phyloP scores from a whole-genome alignment of 306 rosid species.

The Quercus rubra region DNA sequence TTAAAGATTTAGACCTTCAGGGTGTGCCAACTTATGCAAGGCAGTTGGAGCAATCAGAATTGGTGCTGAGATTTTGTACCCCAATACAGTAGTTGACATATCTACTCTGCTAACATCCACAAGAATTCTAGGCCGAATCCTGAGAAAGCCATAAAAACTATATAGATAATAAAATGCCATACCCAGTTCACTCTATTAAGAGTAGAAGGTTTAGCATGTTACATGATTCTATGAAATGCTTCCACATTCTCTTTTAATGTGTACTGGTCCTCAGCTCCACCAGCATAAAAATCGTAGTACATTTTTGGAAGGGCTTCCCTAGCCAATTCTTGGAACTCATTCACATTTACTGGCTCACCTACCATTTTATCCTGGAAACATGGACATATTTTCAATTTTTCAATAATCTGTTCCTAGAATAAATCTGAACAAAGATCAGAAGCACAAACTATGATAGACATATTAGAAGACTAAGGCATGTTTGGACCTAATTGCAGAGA shows the following conservation, averaged over 20 bases:
- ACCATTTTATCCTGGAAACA: slow-evolving; percentile 47
- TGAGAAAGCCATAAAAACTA: slow-evolving; percentile 15
- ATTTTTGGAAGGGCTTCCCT: slow-evolving; percentile 53
- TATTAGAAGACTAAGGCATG: not conserved
- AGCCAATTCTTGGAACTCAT: slow-evolving; percentile 59
- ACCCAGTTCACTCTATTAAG: not conserved
- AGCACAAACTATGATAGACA: not conserved
- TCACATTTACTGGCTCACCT: slow-evolving; percentile 49
- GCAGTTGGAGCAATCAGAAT: slow-evolving; percentile 60
- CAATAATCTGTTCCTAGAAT: not conserved
- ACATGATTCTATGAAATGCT: slow-evolving; percentile 59
- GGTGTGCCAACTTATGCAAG: slow-evolving; percentile 54
- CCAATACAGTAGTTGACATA: slow-evolving; percentile 50
- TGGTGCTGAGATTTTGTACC: slow-evolving; percentile 50
- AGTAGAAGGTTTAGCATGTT: slow-evolving; percentile 8
- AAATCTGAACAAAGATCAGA: not conserved
- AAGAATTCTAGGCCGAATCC: slow-evolving; percentile 62
- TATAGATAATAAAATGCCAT: not conserved
- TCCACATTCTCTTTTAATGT: slow-evolving; percentile 49
- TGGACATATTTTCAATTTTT: not conserved
- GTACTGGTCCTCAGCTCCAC: slow-evolving; percentile 67
- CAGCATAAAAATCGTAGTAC: slow-evolving; percentile 53
- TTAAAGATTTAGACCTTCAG: slow-evolving; percentile 37
- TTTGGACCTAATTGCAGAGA: not conserved
- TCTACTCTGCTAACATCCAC: slow-evolving; percentile 66